Percentiles rank a stretch among this genome's conserved stretches.
Conservation (phyloP, 768 basidiomycete species). For the Lentinula sp. region DNA sequence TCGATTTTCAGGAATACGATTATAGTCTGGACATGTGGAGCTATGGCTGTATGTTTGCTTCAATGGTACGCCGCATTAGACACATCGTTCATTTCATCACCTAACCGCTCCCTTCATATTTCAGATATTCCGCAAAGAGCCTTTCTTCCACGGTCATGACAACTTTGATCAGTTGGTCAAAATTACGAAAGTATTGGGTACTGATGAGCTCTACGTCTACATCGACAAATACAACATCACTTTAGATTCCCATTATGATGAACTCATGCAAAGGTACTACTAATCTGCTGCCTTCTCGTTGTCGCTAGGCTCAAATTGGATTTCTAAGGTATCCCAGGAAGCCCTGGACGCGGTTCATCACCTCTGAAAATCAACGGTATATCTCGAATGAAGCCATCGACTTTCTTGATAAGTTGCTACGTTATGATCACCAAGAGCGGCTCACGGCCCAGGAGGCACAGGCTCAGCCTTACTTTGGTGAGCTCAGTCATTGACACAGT, state of each 20-base stretch:
- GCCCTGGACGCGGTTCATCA: conserved; percentile 93
- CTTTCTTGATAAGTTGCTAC: conserved; percentile 89
- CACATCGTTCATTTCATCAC: conserved; percentile 5
- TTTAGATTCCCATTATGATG: conserved; percentile 93
- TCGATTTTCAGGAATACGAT: conserved; percentile 98
- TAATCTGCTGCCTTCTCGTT: neutral
- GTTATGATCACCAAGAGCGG: conserved; percentile 96
- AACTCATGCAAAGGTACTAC: conserved; percentile 76
- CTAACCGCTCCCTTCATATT: conserved; percentile 5
- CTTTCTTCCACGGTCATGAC: conserved; percentile 98
- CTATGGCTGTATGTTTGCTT: conserved; percentile 97
- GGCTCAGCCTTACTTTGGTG: conserved; percentile 89
- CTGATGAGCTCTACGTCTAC: conserved; percentile 90
- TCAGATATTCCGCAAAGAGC: conserved; percentile 98
- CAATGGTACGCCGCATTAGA: conserved; percentile 63
- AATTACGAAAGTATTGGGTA: conserved; percentile 96
- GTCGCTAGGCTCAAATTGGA: neutral
- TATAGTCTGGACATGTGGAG: conserved; percentile 99
- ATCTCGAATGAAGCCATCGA: conserved; percentile 97
- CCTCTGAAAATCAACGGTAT: conserved; percentile 92
- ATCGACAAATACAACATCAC: conserved; percentile 94
- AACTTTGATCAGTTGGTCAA: conserved; percentile 98
- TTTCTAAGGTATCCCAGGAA: conserved; percentile 77
- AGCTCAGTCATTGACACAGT: conserved; percentile 13
- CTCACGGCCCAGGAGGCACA: conserved; percentile 93